Conservation (phyloP, 371 early-diverging fungal genomes). For the Mortierella sp. region DNA sequence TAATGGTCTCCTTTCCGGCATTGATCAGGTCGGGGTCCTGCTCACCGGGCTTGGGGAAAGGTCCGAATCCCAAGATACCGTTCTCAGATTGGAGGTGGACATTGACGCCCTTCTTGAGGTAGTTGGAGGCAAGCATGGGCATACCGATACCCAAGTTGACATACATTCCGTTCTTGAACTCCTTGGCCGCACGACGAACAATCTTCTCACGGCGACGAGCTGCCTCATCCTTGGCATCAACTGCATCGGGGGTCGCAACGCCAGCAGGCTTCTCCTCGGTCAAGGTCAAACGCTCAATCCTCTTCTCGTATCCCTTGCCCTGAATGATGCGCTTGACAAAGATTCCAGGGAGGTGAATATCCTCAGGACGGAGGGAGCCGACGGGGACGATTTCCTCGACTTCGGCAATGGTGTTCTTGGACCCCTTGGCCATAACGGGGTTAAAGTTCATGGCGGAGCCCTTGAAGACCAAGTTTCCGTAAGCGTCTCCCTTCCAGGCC, state of each 20-base stretch:
- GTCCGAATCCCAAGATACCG: slow-evolving; percentile 79
- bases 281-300: slow-evolving; percentile 73
- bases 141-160: slow-evolving; percentile 83
- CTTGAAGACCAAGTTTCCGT: slow-evolving; percentile 78
- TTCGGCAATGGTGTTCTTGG: slow-evolving; percentile 76
- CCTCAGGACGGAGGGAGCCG: slow-evolving; percentile 74
- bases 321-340: slow-evolving; percentile 76
- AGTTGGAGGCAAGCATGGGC: slow-evolving; percentile 81
- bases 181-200: slow-evolving; percentile 77
- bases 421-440: slow-evolving; percentile 72
- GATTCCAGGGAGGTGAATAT: slow-evolving; percentile 79
- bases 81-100: slow-evolving; percentile 81
- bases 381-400: slow-evolving; percentile 82
- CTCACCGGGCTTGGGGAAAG: slow-evolving; percentile 73
- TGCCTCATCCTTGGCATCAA: slow-evolving; percentile 54
- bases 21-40: slow-evolving; percentile 81
- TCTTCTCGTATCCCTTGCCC: slow-evolving; percentile 75
- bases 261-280: slow-evolving; percentile 47
- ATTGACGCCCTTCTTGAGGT: slow-evolving; percentile 72
- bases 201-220: slow-evolving; percentile 72
- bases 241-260: slow-evolving; percentile 17
- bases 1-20: slow-evolving; percentile 80
- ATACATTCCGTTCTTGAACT: slow-evolving; percentile 81
- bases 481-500: slow-evolving; percentile 82
- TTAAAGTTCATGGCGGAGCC: slow-evolving; percentile 81